Evolutionary conservation across 2,329 filamentous ascomycete genomes (phyloP), one percentile per base, ranked within the genome.

Genomic region (Scedosporium dehoogii): DNA sequence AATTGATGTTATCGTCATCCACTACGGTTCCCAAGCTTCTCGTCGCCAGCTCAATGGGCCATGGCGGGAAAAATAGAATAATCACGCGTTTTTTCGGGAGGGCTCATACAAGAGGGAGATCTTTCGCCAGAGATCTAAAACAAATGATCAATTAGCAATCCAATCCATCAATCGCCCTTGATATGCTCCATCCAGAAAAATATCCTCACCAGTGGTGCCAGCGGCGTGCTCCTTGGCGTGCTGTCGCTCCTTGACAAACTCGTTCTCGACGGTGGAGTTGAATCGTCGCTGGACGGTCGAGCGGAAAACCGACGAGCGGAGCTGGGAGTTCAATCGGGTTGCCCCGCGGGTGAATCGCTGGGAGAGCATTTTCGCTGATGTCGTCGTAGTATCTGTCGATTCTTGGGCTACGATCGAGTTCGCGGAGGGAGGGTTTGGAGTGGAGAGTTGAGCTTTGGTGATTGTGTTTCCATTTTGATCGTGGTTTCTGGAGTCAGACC

Each of bases 141-240:
- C 23, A 61, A 41, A 25, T 1, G 9, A 56, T 41, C 51, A 55
- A 41, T 27, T 55, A 33, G 12, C 29, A 23, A 27, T 60, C 60
- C 66, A 67, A 68, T 69, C 69, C 67, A 64, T 61, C 51, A 62
- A 60, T 58, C 12, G 16, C 3, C 25, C 59, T 1, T 46, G 18
- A 18, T 2, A 16, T 3, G 53, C 60, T 53, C 38, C 59, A 63
- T 56, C 27, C 42, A 12, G 25, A 27, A 27, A 61, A 62, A 84
- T n/a, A 23, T 58, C 21, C 89, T 75, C 74, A 97, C 92, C 88
- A 77, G 88, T 89, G 69, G 91, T 94, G 72, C 84, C 83, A 69
- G 82, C 85, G 72, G 94, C 94, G 77, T 99, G 94, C 70, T 91
- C 86, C 83, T 96, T 92, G 74, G 96, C 90, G 71, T 89, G 90